Evolutionary conservation across 1,139 yeast genomes (phyloP), one percentile per base, ranked within the genome.

Genomic region (Zygotorulaspora mrakii): DNA sequence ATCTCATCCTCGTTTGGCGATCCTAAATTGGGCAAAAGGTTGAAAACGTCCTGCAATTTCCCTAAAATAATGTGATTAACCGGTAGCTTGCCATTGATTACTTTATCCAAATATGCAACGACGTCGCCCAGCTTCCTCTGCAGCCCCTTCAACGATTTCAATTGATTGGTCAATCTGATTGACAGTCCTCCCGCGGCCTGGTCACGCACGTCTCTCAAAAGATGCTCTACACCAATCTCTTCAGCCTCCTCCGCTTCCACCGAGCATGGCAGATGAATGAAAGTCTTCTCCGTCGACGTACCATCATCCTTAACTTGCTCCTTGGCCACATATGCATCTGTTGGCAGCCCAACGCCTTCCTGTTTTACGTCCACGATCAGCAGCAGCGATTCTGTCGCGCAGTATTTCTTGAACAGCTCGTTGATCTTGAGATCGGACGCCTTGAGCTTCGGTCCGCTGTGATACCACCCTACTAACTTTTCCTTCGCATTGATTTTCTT

Each of bases 171-270:
- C 40, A 91, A 80, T 59, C 82, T 78, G 39, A 89, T 77, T 2
- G 96, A 82, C 48, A 94, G 74, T 35, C 85, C 82, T 10, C 98
- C 98, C 7, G 95, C 94, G 6, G 97, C 96, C 55, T 89, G 96
- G 61, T 91, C 97, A 55, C 96, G 79, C 27, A 88, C 87, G 58
- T 94, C 98, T 57, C 97, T 79, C 49, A 94, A 69, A 47, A 94
- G 68, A 61, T 94, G 99, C 62, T 94, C 99, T 7, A 94, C 99
- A 48, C 98, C 98, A 54, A 94, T 94, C 66, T 94, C 99, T 66
- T 94, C 98, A 2, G 98, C 98, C 63, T 94, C 98, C 62, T 94
- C 98, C 3, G 99, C 99, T 61, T 87, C 94, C 49, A 94, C 88
- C 22, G 79, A 73, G 10, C 96, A 85, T 10, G 97, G 95, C 27